Evolutionary conservation across 1,284 basidiomycete species (phyloP), one percentile per base, ranked within the genome.

Genomic region (Coriolopsis trogii): DNA sequence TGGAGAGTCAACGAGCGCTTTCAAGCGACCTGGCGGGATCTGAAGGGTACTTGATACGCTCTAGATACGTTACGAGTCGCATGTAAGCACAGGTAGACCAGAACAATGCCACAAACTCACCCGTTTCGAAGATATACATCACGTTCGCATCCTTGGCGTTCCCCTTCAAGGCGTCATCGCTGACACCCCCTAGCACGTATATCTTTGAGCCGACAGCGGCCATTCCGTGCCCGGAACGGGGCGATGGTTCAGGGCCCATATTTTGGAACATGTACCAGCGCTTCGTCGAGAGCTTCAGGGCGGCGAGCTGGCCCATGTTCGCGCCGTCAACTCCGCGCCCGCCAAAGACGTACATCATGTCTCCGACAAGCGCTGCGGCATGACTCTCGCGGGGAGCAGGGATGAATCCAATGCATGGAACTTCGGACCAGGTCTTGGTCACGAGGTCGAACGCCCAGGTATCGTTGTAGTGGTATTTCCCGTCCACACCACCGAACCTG

Each of bases 401-500:
- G 55, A 98, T 97, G 70, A 91, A 97, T 2, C 95, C 96, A 50
- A 95, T 96, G 70, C 95, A 98, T 29, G 89, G 85, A 43, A 98
- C 77, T 70, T 98, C 95, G 20, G 87, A 80, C 95, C 96, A 98
- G 46, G 73, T 80, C 47, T 81, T 80, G 0, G 92, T 87, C 28
- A 79, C 76, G 39, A 93, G 75, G 69, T 96, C 93, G 70, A 93
- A 98, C 23, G 86, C 81, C 95, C 95, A 98, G 10, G 95, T 97
- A 68, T 98, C 95, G 70, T 98, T 98, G 75, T 98, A 98, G 71
- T 98, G 95, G 71, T 92, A 98, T 68, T 89, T 85, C 13, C 93
- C 94, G 64, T 98, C 95, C 7, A 96, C 98, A 48, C 95, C 95
- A 38, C 95, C 95, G 64, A 98, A 98, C 48, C 93, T 93, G n/a